phyloP scores from a whole-genome alignment of 2,329 filamentous ascomycete species.

The Corniculantispora saksenae region DNA sequence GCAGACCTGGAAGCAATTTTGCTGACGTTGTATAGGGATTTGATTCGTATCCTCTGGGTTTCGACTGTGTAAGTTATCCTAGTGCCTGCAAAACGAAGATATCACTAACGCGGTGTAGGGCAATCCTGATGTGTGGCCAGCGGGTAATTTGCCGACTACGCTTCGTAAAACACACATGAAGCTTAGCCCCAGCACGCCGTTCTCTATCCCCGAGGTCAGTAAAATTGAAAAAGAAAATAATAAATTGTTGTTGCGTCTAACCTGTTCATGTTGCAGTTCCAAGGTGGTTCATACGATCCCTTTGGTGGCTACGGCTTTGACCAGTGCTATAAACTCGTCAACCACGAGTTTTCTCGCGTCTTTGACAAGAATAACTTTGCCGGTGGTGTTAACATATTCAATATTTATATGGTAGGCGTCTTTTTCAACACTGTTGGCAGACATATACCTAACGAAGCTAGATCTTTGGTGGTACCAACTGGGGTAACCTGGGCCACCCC shows the following conservation, averaged over 20 bases:
- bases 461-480: slow-evolving; percentile 78
- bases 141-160: slow-evolving; percentile 37
- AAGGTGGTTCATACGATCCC: slow-evolving; percentile 71
- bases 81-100: not conserved
- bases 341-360: slow-evolving; percentile 73
- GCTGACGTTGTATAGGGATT: slow-evolving; percentile 44
- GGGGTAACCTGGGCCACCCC: slow-evolving; percentile 75
- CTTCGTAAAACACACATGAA: slow-evolving; percentile 57
- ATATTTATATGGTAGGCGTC: slow-evolving; percentile 68
- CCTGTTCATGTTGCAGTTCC: slow-evolving; percentile 49
- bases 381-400: slow-evolving; percentile 67
- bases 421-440: not conserved
- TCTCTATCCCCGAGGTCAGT: slow-evolving; percentile 59
- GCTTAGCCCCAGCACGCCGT: slow-evolving; percentile 66
- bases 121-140: slow-evolving; percentile 49
- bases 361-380: slow-evolving; percentile 77
- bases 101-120: slow-evolving; percentile 29
- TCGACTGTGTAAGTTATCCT: slow-evolving; percentile 46
- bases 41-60: slow-evolving; percentile 63
- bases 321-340: slow-evolving; percentile 64
- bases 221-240: too few relatives aligned
- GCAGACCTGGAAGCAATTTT: not conserved
- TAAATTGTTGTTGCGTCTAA: not conserved
- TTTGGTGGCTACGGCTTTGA: slow-evolving; percentile 74
- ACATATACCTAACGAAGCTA: slow-evolving; percentile 25